Percentiles rank a stretch among this genome's conserved stretches.
Evolutionary conservation across 331 rosid genomes (phyloP).

Genomic region (Pyracantha coccinea): DNA sequence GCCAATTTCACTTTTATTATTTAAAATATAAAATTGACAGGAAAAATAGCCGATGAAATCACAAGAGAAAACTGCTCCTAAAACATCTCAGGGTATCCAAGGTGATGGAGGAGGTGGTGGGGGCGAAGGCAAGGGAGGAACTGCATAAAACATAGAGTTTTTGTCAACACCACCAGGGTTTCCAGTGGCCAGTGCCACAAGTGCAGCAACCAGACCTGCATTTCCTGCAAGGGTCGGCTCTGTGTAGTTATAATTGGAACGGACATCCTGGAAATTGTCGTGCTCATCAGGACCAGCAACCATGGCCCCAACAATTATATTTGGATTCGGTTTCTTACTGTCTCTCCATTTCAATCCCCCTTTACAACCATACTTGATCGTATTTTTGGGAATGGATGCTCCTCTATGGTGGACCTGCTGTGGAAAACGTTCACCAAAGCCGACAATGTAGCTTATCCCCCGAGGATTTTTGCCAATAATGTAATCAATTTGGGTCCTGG

Average conservation of each 20-base stretch:
- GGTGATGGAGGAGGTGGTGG: background rate
- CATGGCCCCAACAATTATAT: conserved; percentile 8
- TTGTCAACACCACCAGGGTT: background rate
- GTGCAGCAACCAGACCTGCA: conserved; percentile 19
- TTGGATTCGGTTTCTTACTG: background rate
- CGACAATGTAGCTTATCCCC: conserved; percentile 11
- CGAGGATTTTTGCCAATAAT: conserved; percentile 10
- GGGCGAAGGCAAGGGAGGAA: background rate
- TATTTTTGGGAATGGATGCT: conserved; percentile 6
- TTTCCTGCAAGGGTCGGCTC: conserved; percentile 5
- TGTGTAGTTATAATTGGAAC: conserved; percentile 7
- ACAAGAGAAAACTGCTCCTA: background rate
- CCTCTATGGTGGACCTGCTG: conserved; percentile 8
- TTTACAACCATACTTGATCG: background rate
- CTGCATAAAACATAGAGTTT: conserved; percentile 1
- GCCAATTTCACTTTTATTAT: background rate
- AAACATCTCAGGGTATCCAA: background rate
- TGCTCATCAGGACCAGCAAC: conserved; percentile 1
- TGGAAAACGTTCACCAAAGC: conserved; percentile 12
- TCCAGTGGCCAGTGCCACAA: background rate
- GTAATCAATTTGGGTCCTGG: conserved; percentile 13
- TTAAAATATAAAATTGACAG: background rate
- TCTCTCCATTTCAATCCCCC: conserved; percentile 12
- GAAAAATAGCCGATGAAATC: background rate
- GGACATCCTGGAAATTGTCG: conserved; percentile 5